Percentiles rank a stretch among this genome's conserved stretches.
Evolutionary conservation across 164 flowering plant genomes (phyloP).

Genomic region (Stephania japonica): DNA sequence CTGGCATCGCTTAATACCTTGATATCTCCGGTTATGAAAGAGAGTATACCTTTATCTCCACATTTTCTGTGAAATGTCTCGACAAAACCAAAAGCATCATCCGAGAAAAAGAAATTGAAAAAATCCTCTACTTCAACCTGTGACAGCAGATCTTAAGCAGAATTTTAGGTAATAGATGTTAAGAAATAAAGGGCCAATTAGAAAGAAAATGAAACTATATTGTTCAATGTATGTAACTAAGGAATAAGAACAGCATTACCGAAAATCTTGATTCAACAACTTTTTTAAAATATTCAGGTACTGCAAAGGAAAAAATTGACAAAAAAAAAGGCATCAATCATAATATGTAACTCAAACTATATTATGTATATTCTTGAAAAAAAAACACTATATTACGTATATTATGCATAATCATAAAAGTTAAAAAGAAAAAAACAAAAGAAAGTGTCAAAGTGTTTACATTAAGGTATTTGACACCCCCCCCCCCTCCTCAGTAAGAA

Average conservation of each 20-base stretch:
- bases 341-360: background rate
- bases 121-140: slow-evolving; percentile 80
- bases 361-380: too few relatives aligned
- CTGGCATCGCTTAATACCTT: too few relatives aligned
- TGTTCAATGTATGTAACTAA: background rate
- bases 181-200: background rate
- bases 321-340: slow-evolving; percentile 8
- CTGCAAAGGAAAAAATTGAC: slow-evolving; percentile 42
- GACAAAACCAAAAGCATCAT: slow-evolving; percentile 49
- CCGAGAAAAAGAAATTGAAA: slow-evolving; percentile 66
- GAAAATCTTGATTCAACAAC: slow-evolving; percentile 80
- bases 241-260: slow-evolving; percentile 34
- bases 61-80: slow-evolving; percentile 70
- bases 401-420: background rate
- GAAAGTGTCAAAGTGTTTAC: background rate
- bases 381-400: too few relatives aligned
- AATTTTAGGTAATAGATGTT: background rate
- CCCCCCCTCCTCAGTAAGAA: too few relatives aligned
- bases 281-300: slow-evolving; percentile 49
- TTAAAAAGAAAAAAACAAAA: background rate
- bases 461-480: too few relatives aligned
- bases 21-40: background rate
- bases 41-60: slow-evolving; percentile 79
- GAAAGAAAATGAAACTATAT: background rate
- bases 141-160: slow-evolving; percentile 12